These are phyloP conservation scores for Diutina mesorugosa DNA, from an alignment of 1,139 yeast genomes.

Conservation along the genomic window DNA sequence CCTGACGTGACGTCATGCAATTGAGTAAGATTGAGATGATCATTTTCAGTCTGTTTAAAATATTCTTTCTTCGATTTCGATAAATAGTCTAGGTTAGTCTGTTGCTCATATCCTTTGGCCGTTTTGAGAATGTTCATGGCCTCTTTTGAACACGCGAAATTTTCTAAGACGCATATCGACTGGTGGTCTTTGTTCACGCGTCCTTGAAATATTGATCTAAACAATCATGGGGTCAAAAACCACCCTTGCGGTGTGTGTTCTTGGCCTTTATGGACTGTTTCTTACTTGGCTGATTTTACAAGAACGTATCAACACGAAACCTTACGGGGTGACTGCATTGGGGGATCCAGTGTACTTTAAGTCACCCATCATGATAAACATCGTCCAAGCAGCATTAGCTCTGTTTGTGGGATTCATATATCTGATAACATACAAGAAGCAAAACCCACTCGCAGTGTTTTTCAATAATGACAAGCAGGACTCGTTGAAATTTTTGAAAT, in stretches of 20 bases:
- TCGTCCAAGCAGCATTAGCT: constrained; percentile 65
- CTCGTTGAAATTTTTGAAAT: constrained; percentile 11
- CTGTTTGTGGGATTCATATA: constrained; percentile 54
- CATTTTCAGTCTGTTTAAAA: no score
- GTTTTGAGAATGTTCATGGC: neutral
- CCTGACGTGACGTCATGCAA: no score
- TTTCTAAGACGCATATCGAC: neutral
- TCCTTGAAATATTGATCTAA: neutral
- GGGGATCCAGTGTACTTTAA: constrained; percentile 43
- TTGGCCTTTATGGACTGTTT: constrained; percentile 1
- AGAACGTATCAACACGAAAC: constrained; percentile 72
- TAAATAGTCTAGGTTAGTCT: no score
- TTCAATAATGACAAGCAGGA: constrained; percentile 12
- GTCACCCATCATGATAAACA: constrained; percentile 65
- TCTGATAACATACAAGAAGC: constrained; percentile 15
- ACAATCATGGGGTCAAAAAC: neutral
- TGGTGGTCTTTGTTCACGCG: neutral
- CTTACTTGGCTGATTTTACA: constrained; percentile 20
- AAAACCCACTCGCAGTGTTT: constrained; percentile 11
- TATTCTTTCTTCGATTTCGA: no score
- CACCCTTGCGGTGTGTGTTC: constrained; percentile 32
- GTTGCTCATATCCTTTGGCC: neutral
- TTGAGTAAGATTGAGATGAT: no score
- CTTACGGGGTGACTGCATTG: constrained; percentile 37
- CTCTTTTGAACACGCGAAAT: neutral